Percentiles rank a stretch among this genome's conserved stretches.
Conservation (phyloP, 192 early-diverging fungal species). For the Allomyces javanicus region DNA sequence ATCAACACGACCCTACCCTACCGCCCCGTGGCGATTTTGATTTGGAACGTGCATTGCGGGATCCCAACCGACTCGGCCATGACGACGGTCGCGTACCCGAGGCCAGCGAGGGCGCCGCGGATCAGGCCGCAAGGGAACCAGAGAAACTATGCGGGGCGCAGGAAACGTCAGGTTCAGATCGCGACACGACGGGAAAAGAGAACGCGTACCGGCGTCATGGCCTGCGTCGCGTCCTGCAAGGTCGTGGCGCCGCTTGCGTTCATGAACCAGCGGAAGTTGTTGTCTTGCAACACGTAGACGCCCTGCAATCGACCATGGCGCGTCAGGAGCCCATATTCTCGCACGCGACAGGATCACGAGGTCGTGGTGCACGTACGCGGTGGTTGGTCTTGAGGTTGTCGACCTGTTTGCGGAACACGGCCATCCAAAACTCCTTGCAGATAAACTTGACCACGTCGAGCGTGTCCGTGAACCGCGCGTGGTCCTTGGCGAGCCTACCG, state of each 20-base stretch:
- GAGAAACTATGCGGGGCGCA: conserved; percentile 36
- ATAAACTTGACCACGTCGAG: conserved; percentile 96
- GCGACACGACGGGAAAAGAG: not conserved
- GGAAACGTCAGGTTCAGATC: not conserved
- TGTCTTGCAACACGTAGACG: conserved; percentile 94
- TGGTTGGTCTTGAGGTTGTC: conserved; percentile 99
- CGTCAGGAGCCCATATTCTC: not conserved
- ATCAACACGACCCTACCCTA: no score
- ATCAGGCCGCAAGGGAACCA: conserved; percentile 96
- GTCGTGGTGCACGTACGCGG: conserved; percentile 25
- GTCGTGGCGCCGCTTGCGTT: conserved; percentile 57
- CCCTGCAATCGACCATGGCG: conserved; percentile 30
- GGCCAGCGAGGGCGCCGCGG: conserved; percentile 74
- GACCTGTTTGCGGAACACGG: conserved; percentile 89
- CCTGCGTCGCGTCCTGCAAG: conserved; percentile 2
- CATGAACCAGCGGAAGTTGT: conserved; percentile 86
- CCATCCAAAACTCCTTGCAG: conserved; percentile 94
- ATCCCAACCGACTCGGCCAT: conserved; percentile 66
- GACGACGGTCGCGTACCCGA: conserved; percentile 69
- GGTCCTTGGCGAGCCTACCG: conserved; percentile 58
- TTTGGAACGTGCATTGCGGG: conserved; percentile 70
- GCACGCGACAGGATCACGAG: not conserved
- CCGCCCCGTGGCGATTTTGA: conserved; percentile 39
- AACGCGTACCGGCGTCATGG: not conserved
- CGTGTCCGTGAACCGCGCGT: conserved; percentile 75